Conservation (phyloP, 169 alveolate genomes). For the Eimeria nieschulzi region DNA sequence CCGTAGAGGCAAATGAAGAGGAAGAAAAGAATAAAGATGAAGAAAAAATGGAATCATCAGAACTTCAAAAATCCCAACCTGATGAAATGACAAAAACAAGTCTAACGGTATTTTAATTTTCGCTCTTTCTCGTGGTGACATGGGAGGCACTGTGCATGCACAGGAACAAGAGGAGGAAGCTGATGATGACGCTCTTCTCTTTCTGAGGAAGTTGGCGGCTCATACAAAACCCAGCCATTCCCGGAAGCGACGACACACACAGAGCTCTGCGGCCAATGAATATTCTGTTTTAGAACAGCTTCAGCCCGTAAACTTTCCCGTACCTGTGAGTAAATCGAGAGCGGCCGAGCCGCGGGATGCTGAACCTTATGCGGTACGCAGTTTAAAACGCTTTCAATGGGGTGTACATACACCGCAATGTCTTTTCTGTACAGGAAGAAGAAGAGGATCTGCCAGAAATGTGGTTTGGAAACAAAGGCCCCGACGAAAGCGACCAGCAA, state of each 20-base stretch:
- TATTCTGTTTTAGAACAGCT: background rate
- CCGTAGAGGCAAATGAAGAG: background rate
- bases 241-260: background rate
- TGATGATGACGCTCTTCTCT: background rate
- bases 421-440: background rate
- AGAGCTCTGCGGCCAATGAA: background rate
- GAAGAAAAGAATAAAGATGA: background rate
- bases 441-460: conserved; percentile 31
- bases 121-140: too few relatives aligned
- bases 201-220: background rate
- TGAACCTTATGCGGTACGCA: conserved; percentile 21
- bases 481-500: background rate
- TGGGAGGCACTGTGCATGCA: too few relatives aligned
- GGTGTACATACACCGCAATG: background rate
- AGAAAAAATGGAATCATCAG: background rate
- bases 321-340: background rate
- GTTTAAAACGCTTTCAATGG: background rate
- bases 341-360: conserved; percentile 19
- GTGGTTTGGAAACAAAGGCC: conserved; percentile 24
- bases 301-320: background rate
- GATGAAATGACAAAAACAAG: too few relatives aligned
- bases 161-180: background rate
- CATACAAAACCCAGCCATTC: background rate
- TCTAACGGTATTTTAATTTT: too few relatives aligned
- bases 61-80: too few relatives aligned